Conservation (phyloP, 331 rosid species). For the Stylosanthes scabra region DNA sequence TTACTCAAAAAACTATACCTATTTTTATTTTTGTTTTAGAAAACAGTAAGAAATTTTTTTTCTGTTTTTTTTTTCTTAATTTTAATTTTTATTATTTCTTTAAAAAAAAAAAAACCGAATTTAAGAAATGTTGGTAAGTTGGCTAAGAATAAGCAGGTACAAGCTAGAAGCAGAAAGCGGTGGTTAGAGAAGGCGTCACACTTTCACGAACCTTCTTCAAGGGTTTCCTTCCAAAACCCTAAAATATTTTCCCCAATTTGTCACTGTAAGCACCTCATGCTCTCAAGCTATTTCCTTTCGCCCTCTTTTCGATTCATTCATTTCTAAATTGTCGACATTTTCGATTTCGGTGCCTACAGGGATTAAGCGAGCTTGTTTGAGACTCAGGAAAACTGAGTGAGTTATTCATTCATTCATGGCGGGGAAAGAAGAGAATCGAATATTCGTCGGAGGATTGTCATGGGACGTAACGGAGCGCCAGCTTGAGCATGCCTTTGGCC, state of each 20-base stretch:
- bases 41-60: too few relatives aligned
- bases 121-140: background rate
- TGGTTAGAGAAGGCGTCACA: background rate
- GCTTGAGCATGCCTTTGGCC: conserved; percentile 80
- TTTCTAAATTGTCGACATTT: conserved; percentile 16
- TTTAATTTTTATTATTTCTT: too few relatives aligned
- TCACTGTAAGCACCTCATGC: conserved; percentile 29
- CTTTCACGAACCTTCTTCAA: conserved; percentile 19
- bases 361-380: conserved; percentile 23
- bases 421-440: conserved; percentile 82
- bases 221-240: conserved; percentile 57
- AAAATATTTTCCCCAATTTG: background rate
- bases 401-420: conserved; percentile 56
- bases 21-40: too few relatives aligned
- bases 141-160: background rate
- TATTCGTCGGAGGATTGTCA: conserved; percentile 91
- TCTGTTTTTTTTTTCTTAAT: background rate
- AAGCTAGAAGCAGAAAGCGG: background rate
- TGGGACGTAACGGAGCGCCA: conserved; percentile 93
- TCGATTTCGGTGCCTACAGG: conserved; percentile 25
- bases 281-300: background rate
- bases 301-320: background rate
- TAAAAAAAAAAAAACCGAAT: background rate
- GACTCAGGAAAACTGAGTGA: conserved; percentile 4
- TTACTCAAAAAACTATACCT: too few relatives aligned